Base-by-base conservation (phyloP, 2,329 filamentous ascomycete species). In the Paradendryphiella salina region DNA sequence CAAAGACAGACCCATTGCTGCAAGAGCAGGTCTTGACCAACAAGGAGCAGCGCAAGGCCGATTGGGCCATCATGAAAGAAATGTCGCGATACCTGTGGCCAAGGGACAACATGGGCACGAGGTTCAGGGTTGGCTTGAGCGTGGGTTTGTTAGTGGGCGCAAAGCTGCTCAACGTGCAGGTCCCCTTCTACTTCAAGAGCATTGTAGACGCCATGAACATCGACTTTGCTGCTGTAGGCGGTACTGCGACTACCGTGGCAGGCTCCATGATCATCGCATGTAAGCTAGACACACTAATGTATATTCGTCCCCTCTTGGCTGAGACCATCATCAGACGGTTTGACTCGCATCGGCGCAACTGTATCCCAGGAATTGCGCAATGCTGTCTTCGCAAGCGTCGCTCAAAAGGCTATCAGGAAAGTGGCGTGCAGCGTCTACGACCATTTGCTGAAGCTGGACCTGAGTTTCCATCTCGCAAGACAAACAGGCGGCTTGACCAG, bases 121-220 rank as follows among this genome's bases (percentile, higher is more conserved):
- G 95, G 71, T 76, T 92, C 56, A 86, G 94, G 56, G 94, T 99
- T 28, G 84, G 88, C 9, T 76, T 96, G 39, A 91, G 93, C n/a
- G 82, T 99, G 3, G 84, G 82, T 6, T 76, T 99, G 56, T 81
- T 99, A 31, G 77, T 99, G 17, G 90, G 92, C 52, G 90, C 91
- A 70, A 99, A 99, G 81, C 85, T 85, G 63, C 69, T 99, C 67
- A 99, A 97, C 73, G 94, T 99, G 13, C 91, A 99, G 77, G 90
- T 99, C 38, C 94, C 94, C 0, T 99, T 99, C 72, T 99, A 96
- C 79, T 99, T 99, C 80, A 97, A 97, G 80, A 92, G 79, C 73
- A 97, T 99, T 59, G 90, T 99, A 34, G 95, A 99, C 73, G 86
- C 90, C 15, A 96, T 99, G 90, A 99, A 99, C 72, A 83, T 99